These are phyloP conservation scores for Puccinia horiana DNA, from an alignment of 1,284 basidiomycete genomes.

Conservation along the genomic window DNA sequence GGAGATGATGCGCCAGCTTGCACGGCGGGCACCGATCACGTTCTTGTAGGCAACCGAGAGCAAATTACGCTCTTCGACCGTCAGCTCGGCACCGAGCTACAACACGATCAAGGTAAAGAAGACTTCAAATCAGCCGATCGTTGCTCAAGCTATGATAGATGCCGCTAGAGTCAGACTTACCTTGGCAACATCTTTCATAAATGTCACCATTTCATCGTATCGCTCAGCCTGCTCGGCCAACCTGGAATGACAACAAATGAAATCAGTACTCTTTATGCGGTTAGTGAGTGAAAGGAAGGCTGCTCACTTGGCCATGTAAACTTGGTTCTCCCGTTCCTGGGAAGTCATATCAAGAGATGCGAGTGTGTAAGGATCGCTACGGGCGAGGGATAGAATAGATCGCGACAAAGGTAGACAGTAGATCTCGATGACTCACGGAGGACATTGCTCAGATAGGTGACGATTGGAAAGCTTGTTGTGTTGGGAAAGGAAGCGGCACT, in stretches of 20 bases:
- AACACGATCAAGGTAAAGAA: too few species aligned
- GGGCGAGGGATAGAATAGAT: background rate
- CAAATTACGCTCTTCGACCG: slow-evolving; percentile 63
- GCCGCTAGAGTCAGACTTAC: slow-evolving; percentile 49
- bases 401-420: background rate
- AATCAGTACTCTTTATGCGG: background rate
- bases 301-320: too few species aligned
- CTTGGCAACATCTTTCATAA: slow-evolving; percentile 91
- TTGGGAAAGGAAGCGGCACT: background rate
- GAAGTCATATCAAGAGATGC: background rate
- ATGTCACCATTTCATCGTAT: slow-evolving; percentile 94
- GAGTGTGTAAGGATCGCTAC: background rate
- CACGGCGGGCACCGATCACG: slow-evolving; percentile 62
- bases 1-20: slow-evolving; percentile 63
- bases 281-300: background rate
- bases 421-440: background rate
- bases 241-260: background rate
- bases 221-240: slow-evolving; percentile 76
- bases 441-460: background rate
- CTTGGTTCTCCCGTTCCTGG: too few species aligned
- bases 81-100: slow-evolving; percentile 60
- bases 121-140: too few species aligned
- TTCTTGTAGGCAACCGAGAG: slow-evolving; percentile 63
- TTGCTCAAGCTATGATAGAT: too few species aligned
- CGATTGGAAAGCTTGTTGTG: background rate